Base-by-base conservation (phyloP, 805 yeast species). In the Metschnikowia colocasiae region DNA sequence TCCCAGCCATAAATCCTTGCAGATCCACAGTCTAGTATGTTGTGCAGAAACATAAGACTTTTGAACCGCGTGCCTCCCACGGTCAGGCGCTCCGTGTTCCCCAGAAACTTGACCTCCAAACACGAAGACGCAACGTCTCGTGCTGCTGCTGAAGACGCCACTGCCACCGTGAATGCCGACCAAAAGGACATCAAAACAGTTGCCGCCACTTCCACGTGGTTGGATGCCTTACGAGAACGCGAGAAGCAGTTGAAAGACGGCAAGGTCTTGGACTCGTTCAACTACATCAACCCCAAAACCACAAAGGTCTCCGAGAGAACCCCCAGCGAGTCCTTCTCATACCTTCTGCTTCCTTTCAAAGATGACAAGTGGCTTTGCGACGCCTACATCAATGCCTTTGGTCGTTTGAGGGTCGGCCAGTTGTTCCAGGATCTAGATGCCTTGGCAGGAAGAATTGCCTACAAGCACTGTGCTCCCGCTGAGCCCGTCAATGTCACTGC, bases 401-500 rank as follows among this genome's bases (percentile, higher is more conserved):
- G 97, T n/a, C 78, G 96, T 54, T 75, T 90, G 60, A 76, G 97
- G 60, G 88, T 88, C 58, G 98, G 97, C 34, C 96, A 90, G 64
- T 74, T 91, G 53, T 91, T 91, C 67, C 97, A 91, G 71, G 98
- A 91, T 67, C 73, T 91, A 59, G 98, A 91, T 62, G 91, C 96
- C 4, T 72, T 91, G 51, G 96, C 97, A 2, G 98, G 97, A 30
- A 82, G 92, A 61, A 90, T 91, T 58, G 96, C 96, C 19, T 87
- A 90, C 64, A 79, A 87, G 60, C 97, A 91, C 64, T 87, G 95
- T 67, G 76, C 85, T n/a, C 98, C 98, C 0, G 95, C 96, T 0
- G 90, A 87, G 62, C 97, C 98, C 9, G 89, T 90, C 65, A 86
- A 91, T 62, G 98, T 91, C 36, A 91, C 98, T 8, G 97, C 97